Base-by-base conservation (phyloP, 306 rosid species). In the Styphnolobium japonicum region DNA sequence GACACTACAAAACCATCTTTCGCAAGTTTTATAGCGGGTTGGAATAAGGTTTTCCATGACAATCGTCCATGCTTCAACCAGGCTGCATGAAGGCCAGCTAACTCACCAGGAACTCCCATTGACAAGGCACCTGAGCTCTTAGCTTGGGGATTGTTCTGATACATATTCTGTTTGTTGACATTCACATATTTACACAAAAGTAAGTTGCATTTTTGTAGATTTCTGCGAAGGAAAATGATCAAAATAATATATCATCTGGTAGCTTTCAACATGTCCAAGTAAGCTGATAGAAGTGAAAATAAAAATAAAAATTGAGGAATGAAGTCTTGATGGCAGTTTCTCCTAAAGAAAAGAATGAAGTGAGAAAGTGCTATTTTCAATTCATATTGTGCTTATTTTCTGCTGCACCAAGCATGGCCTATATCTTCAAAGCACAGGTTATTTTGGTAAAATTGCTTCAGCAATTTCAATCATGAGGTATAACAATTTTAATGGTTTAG, bases 51-150 rank as follows among this genome's bases (percentile, higher is more conserved):
- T 63, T 62, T 89, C 98, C 98, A 95, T 4, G 88, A 46, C 67
- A 95, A 68, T 62, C 96, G 91, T 57, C 98, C 98, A 58, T 95
- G 60, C 79, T 80, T 83, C 75, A 82, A 79, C 98, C 98, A 95
- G 18, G 95, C 98, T 84, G 88, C 89, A 75, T 92, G 87, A 52
- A 95, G 92, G 27, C 98, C 98, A 40, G 98, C 98, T 82, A 92
- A 82, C 81, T 91, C 98, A 57, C 98, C 97, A 43, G 98, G 98
- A 80, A 95, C 90, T 77, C 94, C 98, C 82, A 86, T 81, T 31
- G 98, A 80, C 76, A 92, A 77, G 51, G 94, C 88, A 67, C 98
- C 98, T 7, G 7, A 8, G 11, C 0, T 5, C 87, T 91, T 91
- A 81, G 84, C 88, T 18, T 55, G 4, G 10, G 90, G 80, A 80